Evolutionary conservation across 2,329 filamentous ascomycete genomes (phyloP).

Genomic region (Teratosphaeriaceae sp.): DNA sequence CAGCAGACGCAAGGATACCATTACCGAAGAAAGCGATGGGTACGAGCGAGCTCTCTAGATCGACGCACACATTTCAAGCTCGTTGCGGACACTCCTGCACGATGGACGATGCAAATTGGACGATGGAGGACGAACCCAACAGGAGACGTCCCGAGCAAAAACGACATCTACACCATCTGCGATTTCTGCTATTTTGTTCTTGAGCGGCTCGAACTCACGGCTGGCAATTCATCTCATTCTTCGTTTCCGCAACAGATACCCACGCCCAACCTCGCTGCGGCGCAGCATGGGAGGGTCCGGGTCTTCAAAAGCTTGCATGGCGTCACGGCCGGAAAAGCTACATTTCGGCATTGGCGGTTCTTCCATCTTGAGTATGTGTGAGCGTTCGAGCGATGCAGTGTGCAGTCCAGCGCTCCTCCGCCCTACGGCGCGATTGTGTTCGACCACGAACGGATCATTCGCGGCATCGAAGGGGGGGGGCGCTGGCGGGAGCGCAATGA

Average conservation of each 20-base stretch:
- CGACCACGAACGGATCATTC: background rate
- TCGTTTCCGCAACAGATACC: background rate
- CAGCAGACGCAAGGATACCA: constrained; percentile 12
- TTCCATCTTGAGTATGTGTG: constrained; percentile 11
- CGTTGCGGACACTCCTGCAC: background rate
- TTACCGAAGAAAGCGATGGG: constrained; percentile 19
- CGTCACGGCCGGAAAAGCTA: background rate
- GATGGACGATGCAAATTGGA: background rate
- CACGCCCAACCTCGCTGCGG: background rate
- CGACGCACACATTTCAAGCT: background rate
- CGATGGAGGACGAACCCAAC: too few relatives aligned
- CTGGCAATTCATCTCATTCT: background rate
- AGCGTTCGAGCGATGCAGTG: too few relatives aligned
- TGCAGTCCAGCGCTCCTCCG: background rate
- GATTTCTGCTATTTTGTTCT: too few relatives aligned
- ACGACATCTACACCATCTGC: too few relatives aligned
- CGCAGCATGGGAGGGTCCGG: too few relatives aligned
- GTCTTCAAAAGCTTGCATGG: background rate
- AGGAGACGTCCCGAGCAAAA: too few relatives aligned
- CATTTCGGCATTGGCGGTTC: constrained; percentile 6
- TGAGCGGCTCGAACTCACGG: too few relatives aligned
- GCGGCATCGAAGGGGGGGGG: background rate
- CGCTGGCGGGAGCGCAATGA: constrained; percentile 2
- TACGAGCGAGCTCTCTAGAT: background rate
- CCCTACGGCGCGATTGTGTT: background rate